Conservation (phyloP, 192 early-diverging fungal species). For the Backusella morwellensis region DNA sequence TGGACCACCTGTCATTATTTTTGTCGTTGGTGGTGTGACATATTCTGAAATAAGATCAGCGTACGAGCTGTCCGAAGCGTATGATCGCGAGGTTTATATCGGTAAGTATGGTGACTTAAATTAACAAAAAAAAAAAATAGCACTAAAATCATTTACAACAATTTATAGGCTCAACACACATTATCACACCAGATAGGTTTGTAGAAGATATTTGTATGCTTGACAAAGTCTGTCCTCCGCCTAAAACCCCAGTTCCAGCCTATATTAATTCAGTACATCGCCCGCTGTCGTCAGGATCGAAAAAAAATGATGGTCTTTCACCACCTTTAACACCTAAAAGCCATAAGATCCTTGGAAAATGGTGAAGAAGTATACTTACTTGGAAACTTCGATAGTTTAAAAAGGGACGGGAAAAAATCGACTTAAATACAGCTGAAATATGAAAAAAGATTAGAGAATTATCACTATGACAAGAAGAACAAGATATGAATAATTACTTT, state of each 20-base stretch:
- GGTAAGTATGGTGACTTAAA: constrained; percentile 40
- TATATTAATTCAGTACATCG: constrained; percentile 21
- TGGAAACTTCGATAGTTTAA: not conserved
- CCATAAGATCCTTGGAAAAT: not conserved
- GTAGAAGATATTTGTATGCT: constrained; percentile 61
- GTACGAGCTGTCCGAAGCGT: constrained; percentile 63
- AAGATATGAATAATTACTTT: not conserved
- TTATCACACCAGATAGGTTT: constrained; percentile 68
- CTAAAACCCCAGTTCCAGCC: constrained; percentile 37
- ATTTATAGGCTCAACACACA: constrained; percentile 66
- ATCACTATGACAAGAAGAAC: not conserved
- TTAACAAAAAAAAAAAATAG: not conserved
- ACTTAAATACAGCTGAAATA: not conserved
- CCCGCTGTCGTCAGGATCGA: not conserved
- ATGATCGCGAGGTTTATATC: constrained; percentile 68
- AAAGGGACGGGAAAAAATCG: not conserved
- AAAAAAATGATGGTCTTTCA: not conserved
- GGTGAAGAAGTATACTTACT: not conserved
- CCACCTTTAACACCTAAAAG: not conserved
- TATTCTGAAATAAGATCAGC: constrained; percentile 73
- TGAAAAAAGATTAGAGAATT: not conserved
- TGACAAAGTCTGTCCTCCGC: constrained; percentile 42
- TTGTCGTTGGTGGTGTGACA: constrained; percentile 78
- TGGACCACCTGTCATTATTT: constrained; percentile 61
- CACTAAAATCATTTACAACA: not conserved